A percentile compares a stretch with the other conserved stretches of the same genome.
These are phyloP conservation scores for Barnettozyma populi DNA, from an alignment of 805 yeast genomes.

Conservation along the genomic window DNA sequence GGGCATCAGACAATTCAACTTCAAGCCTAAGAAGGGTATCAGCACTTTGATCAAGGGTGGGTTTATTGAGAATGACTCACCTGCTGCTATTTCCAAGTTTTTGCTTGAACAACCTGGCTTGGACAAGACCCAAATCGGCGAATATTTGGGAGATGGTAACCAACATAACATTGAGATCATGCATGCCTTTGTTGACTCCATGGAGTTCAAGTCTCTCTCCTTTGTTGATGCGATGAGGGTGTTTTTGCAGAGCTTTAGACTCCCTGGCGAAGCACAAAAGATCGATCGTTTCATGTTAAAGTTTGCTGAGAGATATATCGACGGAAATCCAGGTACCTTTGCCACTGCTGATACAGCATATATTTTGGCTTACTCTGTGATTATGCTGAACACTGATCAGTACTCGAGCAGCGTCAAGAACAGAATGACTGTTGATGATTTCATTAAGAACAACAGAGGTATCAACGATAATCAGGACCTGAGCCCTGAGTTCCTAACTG, in stretches of 20 bases:
- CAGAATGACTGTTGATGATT: slow-evolving; percentile 85
- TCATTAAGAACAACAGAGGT: slow-evolving; percentile 81
- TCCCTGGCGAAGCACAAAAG: slow-evolving; percentile 98
- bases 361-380: slow-evolving; percentile 84
- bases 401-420: slow-evolving; percentile 84
- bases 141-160: slow-evolving; percentile 85
- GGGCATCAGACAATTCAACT: slow-evolving; percentile 75
- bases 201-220: slow-evolving; percentile 64
- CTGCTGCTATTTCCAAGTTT: slow-evolving; percentile 69
- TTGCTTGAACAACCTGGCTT: slow-evolving; percentile 68
- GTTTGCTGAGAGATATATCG: slow-evolving; percentile 87
- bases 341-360: slow-evolving; percentile 94
- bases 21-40: slow-evolving; percentile 79
- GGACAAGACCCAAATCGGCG: slow-evolving; percentile 84
- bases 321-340: slow-evolving; percentile 84
- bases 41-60: slow-evolving; percentile 53
- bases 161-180: slow-evolving; percentile 71
- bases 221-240: slow-evolving; percentile 84
- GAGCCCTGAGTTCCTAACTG: slow-evolving; percentile 64
- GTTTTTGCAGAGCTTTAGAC: slow-evolving; percentile 81
- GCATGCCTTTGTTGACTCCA: slow-evolving; percentile 89
- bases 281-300: slow-evolving; percentile 95
- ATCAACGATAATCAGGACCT: slow-evolving; percentile 88
- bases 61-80: slow-evolving; percentile 56
- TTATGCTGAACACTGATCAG: slow-evolving; percentile 90